Evolutionary conservation across 352 stramenopile genomes (phyloP), one percentile per base, ranked within the genome.

Genomic region (Aphanomyces euteiches): DNA sequence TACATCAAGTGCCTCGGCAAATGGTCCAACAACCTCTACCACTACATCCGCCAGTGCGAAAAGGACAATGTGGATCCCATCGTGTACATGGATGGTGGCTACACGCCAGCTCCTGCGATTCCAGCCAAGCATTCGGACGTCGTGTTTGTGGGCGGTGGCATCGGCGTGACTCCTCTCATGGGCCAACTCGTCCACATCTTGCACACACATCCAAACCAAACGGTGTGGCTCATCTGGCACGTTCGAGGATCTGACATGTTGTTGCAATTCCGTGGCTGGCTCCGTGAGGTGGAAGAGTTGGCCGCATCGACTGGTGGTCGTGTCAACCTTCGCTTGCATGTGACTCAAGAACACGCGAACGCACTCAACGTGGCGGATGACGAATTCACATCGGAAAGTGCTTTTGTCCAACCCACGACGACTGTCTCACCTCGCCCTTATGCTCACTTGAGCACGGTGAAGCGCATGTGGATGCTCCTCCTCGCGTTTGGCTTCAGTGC

Each of bases 391-490:
- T 17, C 56, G 56, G 12, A 10, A 17, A 12, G 0, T 37, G 3
- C 5, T 45, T 64, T 45, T 34, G 47, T 36, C 5, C 47, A 15
- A 1, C 45, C 45, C 45, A 19, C 13, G 41, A n/a, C 28, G 28
- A 15, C 8, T 7, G 37, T 45, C 36, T 38, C 43, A 6, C 83
- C 58, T 8, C 58, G 58, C 12, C 58, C 58, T 7, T 66, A 66
- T 47, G 58, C 58, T n/a, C 36, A 66, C 58, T 36, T 66, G 4
- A 47, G 12, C 7, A 47, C 37, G 17, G 53, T 28, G 17, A 38
- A 83, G 41, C 87, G 92, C 63, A 87, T 94, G 82, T 36, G 82
- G 48, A 68, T 94, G 39, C 90, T 94, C 79, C 89, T 92, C 63
- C 65, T 94, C 19, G 89, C 78, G 34, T 92, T 94, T 77, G 86